phyloP scores from a whole-genome alignment of 2,329 filamentous ascomycete genomes.

The Macrophomina phaseolina region DNA sequence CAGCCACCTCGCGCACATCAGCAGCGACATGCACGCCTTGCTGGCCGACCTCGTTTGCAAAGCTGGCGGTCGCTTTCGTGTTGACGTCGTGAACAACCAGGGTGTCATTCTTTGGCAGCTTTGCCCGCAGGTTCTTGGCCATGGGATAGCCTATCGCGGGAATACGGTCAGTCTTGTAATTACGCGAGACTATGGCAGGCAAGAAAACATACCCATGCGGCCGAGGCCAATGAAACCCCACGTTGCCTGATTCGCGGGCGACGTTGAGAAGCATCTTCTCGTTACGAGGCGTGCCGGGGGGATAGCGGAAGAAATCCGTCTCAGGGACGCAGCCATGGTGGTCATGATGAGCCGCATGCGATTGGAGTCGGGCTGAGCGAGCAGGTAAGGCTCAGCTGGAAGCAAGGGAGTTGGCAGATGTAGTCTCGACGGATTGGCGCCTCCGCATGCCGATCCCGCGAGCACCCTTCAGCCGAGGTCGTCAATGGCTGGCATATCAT shows the following conservation, averaged over 20 bases:
- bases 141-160: conserved; percentile 67
- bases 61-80: conserved; percentile 59
- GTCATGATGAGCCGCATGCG: conserved; percentile 26
- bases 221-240: conserved; percentile 60
- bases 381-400: conserved; percentile 9
- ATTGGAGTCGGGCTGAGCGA: not conserved
- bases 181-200: conserved; percentile 20
- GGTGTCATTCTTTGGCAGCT: conserved; percentile 67
- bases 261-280: conserved; percentile 51
- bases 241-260: conserved; percentile 47
- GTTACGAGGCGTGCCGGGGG: conserved; percentile 32
- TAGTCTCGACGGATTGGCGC: conserved; percentile 22
- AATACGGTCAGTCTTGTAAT: conserved; percentile 14
- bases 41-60: conserved; percentile 60
- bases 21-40: conserved; percentile 61
- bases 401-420: conserved; percentile 24
- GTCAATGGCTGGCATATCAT: conserved; percentile 22
- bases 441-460: conserved; percentile 26
- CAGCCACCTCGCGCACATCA: conserved; percentile 66
- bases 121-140: conserved; percentile 72
- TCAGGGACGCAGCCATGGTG: conserved; percentile 34
- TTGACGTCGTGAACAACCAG: conserved; percentile 72
- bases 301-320: conserved; percentile 26
- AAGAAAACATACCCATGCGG: conserved; percentile 52
- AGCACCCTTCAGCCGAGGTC: conserved; percentile 26